phyloP scores from a whole-genome alignment of 352 stramenopile species.

The Globisporangium iwayamae region DNA sequence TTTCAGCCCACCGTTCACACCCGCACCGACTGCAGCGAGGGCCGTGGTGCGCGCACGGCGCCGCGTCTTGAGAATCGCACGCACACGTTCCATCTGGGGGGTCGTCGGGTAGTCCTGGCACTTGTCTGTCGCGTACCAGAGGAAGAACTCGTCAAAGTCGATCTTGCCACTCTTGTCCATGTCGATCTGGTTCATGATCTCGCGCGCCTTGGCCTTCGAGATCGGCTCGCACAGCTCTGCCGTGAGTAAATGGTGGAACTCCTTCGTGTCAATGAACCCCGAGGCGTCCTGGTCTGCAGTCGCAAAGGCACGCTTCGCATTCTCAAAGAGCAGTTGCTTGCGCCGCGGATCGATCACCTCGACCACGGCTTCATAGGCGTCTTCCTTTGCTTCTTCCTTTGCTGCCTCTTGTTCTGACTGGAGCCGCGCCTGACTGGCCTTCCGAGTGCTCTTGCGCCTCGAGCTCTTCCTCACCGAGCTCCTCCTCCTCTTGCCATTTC shows the following conservation, averaged over 20 bases:
- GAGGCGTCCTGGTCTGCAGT: conserved; percentile 33
- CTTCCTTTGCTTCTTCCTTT: not conserved
- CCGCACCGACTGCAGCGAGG: conserved; percentile 15
- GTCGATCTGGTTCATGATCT: conserved; percentile 38
- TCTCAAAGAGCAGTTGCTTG: conserved; percentile 30
- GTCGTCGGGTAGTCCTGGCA: conserved; percentile 40
- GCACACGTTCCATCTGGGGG: conserved; percentile 28
- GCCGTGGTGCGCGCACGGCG: conserved; percentile 26
- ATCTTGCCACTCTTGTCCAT: conserved; percentile 36
- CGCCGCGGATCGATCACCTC: conserved; percentile 37
- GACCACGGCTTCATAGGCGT: conserved; percentile 31
- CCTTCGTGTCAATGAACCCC: conserved; percentile 30
- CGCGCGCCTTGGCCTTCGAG: conserved; percentile 20
- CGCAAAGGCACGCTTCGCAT: conserved; percentile 29
- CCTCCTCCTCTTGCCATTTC: not conserved
- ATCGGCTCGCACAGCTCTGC: conserved; percentile 43
- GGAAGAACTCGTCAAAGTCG: conserved; percentile 48
- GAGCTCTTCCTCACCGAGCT: conserved; percentile 1
- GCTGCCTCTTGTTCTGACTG: not conserved
- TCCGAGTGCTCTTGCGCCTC: conserved; percentile 13
- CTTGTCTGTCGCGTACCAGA: conserved; percentile 47
- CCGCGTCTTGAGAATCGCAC: conserved; percentile 28
- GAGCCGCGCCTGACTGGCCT: not conserved
- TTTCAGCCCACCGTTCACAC: conserved; percentile 13
- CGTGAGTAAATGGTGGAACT: conserved; percentile 34